These are phyloP conservation scores for Globisporangium parvum DNA, from an alignment of 352 stramenopile genomes.

Conservation along the genomic window DNA sequence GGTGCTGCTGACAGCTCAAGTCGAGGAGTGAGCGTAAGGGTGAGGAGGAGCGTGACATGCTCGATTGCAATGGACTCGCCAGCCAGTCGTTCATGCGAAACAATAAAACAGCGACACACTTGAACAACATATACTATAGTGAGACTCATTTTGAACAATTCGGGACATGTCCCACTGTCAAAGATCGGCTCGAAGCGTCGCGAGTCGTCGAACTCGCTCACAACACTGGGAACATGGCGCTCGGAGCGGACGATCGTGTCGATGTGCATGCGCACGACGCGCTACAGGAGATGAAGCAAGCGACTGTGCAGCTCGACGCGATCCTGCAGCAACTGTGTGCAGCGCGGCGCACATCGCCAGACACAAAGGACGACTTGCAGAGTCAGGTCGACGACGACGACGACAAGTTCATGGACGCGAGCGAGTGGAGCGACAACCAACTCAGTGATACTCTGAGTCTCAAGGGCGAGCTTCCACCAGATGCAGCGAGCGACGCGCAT, in stretches of 20 bases:
- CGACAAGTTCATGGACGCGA: constrained; percentile 4
- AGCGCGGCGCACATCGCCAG: constrained; percentile 1
- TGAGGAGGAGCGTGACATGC: too few species aligned
- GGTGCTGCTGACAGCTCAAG: not conserved
- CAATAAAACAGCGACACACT: too few species aligned
- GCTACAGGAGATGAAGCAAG: constrained; percentile 24
- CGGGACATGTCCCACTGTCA: not conserved
- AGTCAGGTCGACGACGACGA: not conserved
- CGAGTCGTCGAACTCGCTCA: not conserved
- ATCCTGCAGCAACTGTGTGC: constrained; percentile 44
- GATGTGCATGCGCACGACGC: not conserved
- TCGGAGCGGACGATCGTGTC: not conserved
- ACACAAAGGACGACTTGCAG: not conserved
- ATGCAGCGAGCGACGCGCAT: not conserved
- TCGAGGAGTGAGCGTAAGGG: not conserved
- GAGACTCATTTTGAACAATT: too few species aligned
- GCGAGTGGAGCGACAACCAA: not conserved
- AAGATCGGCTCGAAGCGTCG: not conserved
- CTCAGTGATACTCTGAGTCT: not conserved
- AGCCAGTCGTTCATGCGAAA: too few species aligned
- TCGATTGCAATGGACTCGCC: too few species aligned
- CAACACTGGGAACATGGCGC: not conserved
- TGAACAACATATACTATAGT: too few species aligned
- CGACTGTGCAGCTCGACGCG: constrained; percentile 28
- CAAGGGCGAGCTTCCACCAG: not conserved